phyloP scores from a whole-genome alignment of 352 stramenopile species.

The Thalassiosira mediterranea region DNA sequence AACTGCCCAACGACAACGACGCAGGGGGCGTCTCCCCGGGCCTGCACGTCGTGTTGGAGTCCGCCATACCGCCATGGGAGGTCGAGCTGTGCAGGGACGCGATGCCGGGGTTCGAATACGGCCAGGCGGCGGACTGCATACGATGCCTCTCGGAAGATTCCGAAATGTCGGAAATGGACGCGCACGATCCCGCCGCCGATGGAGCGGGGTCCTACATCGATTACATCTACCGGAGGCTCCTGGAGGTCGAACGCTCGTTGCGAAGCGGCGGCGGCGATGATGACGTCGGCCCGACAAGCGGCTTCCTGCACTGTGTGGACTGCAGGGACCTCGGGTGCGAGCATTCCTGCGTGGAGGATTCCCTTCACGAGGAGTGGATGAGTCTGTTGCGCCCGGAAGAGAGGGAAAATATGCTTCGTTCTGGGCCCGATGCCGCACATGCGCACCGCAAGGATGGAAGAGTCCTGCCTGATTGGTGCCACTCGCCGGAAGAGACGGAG shows the following conservation, averaged over 20 bases:
- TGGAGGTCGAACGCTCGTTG: too few species aligned
- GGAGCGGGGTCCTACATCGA: conserved; percentile 48
- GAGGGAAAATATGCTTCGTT: conserved; percentile 14
- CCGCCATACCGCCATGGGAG: conserved; percentile 46
- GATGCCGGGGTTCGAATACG: conserved; percentile 26
- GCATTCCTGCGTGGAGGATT: conserved; percentile 36
- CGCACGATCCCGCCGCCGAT: conserved; percentile 18
- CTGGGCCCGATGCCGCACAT: conserved; percentile 21
- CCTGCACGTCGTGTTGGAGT: conserved; percentile 46
- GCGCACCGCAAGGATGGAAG: conserved; percentile 17
- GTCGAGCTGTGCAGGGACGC: conserved; percentile 40
- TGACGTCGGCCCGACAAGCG: too few species aligned
- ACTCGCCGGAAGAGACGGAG: conserved; percentile 18
- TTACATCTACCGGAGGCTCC: conserved; percentile 44
- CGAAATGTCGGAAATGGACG: conserved; percentile 35
- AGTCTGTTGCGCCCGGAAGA: conserved; percentile 41
- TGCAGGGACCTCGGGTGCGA: conserved; percentile 45
- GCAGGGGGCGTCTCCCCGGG: background rate
- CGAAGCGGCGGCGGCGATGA: too few species aligned
- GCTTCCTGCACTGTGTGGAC: conserved; percentile 41
- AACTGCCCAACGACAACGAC: conserved; percentile 8
- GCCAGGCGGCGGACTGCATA: conserved; percentile 39
- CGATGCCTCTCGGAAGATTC: conserved; percentile 51
- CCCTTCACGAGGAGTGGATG: conserved; percentile 40
- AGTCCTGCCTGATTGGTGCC: conserved; percentile 17